Conservation (phyloP, 768 basidiomycete species). For the Kwoniella pini region DNA sequence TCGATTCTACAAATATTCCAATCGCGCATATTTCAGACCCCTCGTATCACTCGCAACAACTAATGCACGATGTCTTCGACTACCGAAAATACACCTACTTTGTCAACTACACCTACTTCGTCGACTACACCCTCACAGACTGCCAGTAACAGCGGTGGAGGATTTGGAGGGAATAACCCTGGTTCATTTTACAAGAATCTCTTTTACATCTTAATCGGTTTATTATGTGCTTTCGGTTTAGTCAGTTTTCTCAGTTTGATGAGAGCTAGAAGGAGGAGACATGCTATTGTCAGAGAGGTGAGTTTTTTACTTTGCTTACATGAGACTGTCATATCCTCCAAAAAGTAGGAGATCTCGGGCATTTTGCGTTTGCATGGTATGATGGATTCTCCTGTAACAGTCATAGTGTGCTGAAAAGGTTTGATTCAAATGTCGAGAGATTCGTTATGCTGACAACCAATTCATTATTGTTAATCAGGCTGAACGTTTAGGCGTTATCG, state of each 20-base stretch:
- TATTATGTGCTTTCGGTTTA: conserved; percentile 38
- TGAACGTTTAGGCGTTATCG: conserved; percentile 39
- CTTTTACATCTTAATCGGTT: conserved; percentile 51
- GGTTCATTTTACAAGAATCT: conserved; percentile 26
- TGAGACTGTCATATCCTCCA: too few species aligned
- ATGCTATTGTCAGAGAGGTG: conserved; percentile 37
- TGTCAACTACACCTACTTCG: conserved; percentile 15
- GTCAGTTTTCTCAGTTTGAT: conserved; percentile 38
- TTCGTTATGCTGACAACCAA: too few species aligned
- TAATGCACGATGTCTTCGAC: not conserved
- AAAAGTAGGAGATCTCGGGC: too few species aligned
- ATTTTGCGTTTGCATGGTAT: too few species aligned
- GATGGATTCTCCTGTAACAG: too few species aligned
- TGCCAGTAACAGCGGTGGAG: conserved; percentile 5
- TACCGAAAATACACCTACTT: not conserved
- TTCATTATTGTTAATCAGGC: too few species aligned
- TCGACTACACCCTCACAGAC: conserved; percentile 22
- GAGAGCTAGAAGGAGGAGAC: conserved; percentile 37
- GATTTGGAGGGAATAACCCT: not conserved
- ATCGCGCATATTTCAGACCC: too few species aligned
- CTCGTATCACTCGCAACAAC: too few species aligned
- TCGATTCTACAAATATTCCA: too few species aligned
- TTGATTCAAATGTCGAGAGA: too few species aligned
- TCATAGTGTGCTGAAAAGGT: too few species aligned
- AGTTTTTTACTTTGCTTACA: conserved; percentile 16